phyloP scores from a whole-genome alignment of 1,139 yeast genomes.

The Keqinozyma sinolaborantium region DNA sequence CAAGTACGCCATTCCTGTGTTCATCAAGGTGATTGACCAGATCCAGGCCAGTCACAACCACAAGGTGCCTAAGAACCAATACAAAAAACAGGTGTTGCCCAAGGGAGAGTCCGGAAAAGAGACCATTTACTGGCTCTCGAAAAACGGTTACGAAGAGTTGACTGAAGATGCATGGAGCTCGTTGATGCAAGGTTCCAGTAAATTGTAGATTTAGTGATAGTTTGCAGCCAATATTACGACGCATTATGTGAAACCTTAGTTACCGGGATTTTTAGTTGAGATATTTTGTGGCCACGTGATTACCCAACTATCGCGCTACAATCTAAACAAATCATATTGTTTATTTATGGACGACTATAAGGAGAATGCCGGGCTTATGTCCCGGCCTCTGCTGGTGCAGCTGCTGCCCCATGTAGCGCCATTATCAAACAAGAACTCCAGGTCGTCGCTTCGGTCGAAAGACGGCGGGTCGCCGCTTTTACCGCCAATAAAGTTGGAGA shows the following conservation, averaged over 20 bases:
- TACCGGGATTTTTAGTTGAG: background rate
- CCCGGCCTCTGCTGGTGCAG: constrained; percentile 1
- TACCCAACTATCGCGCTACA: background rate
- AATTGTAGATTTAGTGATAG: constrained; percentile 12
- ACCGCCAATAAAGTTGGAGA: constrained; percentile 10
- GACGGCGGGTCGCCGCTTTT: constrained; percentile 6
- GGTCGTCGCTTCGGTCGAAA: constrained; percentile 3
- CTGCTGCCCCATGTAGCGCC: constrained; percentile 1
- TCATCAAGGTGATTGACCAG: constrained; percentile 61
- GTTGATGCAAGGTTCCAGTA: constrained; percentile 41
- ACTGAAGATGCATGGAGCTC: constrained; percentile 57
- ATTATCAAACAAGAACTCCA: constrained; percentile 7
- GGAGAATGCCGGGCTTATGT: constrained; percentile 5
- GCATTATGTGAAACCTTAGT: background rate
- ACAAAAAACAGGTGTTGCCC: constrained; percentile 76
- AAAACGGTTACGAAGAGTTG: constrained; percentile 52
- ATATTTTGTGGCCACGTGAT: background rate
- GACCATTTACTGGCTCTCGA: constrained; percentile 66
- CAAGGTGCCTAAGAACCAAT: constrained; percentile 77
- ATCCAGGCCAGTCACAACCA: constrained; percentile 78
- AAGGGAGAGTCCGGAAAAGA: constrained; percentile 61
- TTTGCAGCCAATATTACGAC: background rate
- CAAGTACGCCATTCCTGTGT: constrained; percentile 84
- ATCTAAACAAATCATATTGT: background rate
- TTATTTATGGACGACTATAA: constrained; percentile 6